Percentiles rank a stretch among this genome's conserved stretches.
Conservation (phyloP, 345 rosid species). For the Eucalyptus erythrocorys region DNA sequence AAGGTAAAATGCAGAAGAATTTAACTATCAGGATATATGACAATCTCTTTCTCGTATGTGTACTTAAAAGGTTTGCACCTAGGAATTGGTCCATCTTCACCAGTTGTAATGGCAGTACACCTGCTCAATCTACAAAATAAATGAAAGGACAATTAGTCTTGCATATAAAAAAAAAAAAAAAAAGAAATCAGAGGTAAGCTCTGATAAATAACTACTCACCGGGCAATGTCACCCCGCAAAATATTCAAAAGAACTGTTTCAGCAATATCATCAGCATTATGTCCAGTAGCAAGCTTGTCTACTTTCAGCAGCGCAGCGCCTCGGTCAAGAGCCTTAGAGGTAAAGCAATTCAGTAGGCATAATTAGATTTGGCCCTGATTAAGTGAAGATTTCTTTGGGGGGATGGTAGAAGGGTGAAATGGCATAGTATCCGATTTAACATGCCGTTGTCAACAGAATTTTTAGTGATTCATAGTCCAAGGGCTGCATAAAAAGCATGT, state of each 20-base stretch:
- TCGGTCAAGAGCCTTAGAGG: constrained; percentile 80
- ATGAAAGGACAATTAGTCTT: background rate
- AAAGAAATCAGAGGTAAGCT: background rate
- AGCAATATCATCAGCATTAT: constrained; percentile 96
- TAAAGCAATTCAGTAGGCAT: background rate
- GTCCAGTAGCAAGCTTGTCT: constrained; percentile 87
- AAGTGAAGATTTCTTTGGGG: background rate
- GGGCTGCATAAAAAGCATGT: background rate
- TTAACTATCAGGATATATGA: constrained; percentile 65
- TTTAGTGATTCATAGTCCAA: background rate
- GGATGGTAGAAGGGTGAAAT: background rate
- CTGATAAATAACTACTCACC: constrained; percentile 22
- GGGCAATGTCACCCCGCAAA: constrained; percentile 85
- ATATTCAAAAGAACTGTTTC: constrained; percentile 90
- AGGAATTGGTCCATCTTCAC: constrained; percentile 96
- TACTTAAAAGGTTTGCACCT: constrained; percentile 96
- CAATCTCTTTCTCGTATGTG: constrained; percentile 95
- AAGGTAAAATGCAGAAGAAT: background rate
- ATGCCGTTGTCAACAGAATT: background rate
- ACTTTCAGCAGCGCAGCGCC: constrained; percentile 84
- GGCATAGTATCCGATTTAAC: background rate
- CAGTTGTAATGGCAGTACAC: constrained; percentile 81
- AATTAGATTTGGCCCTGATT: background rate
- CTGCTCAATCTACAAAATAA: constrained; percentile 53
- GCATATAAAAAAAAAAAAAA: background rate